Conservation (phyloP, 2,329 filamentous ascomycete genomes). For the Exophiala calicioides region DNA sequence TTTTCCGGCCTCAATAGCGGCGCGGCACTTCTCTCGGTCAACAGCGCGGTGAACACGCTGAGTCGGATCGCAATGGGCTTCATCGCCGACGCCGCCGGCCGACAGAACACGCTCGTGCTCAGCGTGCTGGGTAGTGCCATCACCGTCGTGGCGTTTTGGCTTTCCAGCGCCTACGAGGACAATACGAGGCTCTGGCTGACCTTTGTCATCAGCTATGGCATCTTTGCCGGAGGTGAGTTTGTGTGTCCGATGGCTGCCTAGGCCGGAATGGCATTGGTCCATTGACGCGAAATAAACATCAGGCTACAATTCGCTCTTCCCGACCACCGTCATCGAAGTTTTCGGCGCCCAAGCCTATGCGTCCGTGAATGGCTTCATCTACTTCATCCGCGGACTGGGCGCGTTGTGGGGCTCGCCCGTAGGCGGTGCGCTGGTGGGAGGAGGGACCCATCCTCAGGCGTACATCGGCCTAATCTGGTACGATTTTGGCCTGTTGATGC, state of each 20-base stretch:
- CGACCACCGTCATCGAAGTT: constrained; percentile 41
- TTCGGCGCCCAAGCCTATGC: constrained; percentile 43
- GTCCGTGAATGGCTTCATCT: constrained; percentile 42
- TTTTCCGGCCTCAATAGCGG: too few species aligned
- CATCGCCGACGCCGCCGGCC: constrained; percentile 41
- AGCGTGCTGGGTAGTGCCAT: constrained; percentile 35
- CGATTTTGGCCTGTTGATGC: constrained; percentile 31
- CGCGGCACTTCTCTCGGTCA: constrained; percentile 43
- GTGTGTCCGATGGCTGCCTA: not conserved
- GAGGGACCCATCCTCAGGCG: constrained; percentile 19
- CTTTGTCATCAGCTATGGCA: constrained; percentile 38
- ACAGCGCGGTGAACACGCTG: constrained; percentile 43
- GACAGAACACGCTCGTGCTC: constrained; percentile 42
- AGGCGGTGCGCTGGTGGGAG: constrained; percentile 33
- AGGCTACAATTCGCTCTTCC: constrained; percentile 45
- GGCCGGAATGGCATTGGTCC: not conserved
- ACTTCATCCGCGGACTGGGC: constrained; percentile 42
- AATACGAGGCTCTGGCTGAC: constrained; percentile 33
- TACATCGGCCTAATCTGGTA: constrained; percentile 33
- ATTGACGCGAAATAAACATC: not conserved
- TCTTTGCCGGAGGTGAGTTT: constrained; percentile 36
- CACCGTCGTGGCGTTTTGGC: constrained; percentile 35
- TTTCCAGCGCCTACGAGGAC: constrained; percentile 27
- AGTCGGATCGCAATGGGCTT: constrained; percentile 43
- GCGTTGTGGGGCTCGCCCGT: constrained; percentile 43